phyloP scores from a whole-genome alignment of 805 yeast genomes.

The Kodamaea neixiangensis region DNA sequence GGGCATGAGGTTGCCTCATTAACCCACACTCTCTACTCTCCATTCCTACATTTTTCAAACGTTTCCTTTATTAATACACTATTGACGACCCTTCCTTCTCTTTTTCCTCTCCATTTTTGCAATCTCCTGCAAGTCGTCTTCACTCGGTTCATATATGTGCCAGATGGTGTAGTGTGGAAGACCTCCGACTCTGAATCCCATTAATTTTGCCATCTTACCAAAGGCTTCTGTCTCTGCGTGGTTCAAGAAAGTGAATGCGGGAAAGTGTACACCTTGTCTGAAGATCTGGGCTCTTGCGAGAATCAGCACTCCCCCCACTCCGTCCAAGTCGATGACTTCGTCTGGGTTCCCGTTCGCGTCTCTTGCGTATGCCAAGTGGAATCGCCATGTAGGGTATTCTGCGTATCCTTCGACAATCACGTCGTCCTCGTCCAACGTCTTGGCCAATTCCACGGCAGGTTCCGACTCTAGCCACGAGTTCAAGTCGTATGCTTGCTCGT shows the following conservation, averaged over 20 bases:
- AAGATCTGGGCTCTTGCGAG: constrained; percentile 73
- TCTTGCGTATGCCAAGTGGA: constrained; percentile 74
- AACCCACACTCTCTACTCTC: too few species aligned
- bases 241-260: constrained; percentile 79
- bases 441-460: constrained; percentile 69
- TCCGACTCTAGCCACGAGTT: constrained; percentile 95
- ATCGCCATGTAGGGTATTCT: constrained; percentile 84
- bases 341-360: constrained; percentile 59
- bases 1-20: too few species aligned
- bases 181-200: constrained; percentile 86
- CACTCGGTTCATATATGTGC: constrained; percentile 92
- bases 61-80: constrained; percentile 1
- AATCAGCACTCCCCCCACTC: constrained; percentile 86
- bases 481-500: constrained; percentile 85
- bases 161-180: constrained; percentile 91
- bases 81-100: constrained; percentile 38
- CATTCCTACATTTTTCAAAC: not conserved
- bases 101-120: constrained; percentile 67
- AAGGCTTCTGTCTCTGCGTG: constrained; percentile 90
- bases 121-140: constrained; percentile 73
- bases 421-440: constrained; percentile 69
- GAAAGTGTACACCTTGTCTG: constrained; percentile 79
- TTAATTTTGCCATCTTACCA: constrained; percentile 74
- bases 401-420: constrained; percentile 89
- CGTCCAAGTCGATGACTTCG: constrained; percentile 72